phyloP scores from a whole-genome alignment of 2,329 filamentous ascomycete genomes.

The Venturia asperata region DNA sequence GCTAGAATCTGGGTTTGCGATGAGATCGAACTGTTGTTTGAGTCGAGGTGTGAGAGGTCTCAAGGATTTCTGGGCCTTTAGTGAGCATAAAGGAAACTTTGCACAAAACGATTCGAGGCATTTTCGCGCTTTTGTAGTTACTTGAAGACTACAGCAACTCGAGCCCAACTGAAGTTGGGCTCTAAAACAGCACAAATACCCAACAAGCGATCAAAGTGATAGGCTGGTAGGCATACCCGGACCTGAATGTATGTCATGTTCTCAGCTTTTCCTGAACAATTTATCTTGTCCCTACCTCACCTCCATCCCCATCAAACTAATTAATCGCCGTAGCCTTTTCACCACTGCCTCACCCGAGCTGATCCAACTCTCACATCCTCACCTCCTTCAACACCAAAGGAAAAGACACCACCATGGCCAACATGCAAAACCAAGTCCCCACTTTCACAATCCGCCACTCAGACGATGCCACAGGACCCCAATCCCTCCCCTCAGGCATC shows the following conservation, averaged over 20 bases:
- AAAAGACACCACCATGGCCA: neutral
- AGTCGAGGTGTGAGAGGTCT: neutral
- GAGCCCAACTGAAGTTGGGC: no score
- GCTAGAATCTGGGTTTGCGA: neutral
- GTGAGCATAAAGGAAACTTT: no score
- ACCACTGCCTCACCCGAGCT: neutral
- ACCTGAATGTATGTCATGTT: neutral
- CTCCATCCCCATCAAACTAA: no score
- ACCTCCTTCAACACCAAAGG: neutral
- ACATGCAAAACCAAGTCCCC: neutral
- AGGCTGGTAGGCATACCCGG: no score
- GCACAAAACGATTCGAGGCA: no score
- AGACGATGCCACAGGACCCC: neutral
- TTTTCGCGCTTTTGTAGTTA: no score
- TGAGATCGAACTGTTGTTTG: neutral
- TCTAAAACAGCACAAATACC: no score
- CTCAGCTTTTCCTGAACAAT: neutral
- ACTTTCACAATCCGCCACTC: slow-evolving; percentile 2
- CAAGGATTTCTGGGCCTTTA: no score
- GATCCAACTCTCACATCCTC: neutral
- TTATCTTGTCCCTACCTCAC: neutral
- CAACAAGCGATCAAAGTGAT: no score
- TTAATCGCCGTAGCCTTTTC: neutral
- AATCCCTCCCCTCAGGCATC: neutral
- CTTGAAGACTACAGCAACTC: no score